Base-by-base conservation (phyloP, 2,329 filamentous ascomycete genomes). In the Cercospora canescens region DNA sequence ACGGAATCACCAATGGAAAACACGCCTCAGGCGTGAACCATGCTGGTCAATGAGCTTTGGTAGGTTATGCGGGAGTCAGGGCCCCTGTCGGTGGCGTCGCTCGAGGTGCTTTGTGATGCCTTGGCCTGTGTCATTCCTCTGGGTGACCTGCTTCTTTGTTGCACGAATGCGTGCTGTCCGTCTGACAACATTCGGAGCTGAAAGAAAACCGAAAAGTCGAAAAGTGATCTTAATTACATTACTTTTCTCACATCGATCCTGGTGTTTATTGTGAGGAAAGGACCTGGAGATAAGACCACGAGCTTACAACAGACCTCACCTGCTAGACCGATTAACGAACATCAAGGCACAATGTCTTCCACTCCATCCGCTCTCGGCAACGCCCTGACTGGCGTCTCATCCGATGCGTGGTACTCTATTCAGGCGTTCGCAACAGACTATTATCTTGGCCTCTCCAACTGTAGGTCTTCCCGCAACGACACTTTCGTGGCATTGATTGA, bases 341-440 rank as follows among this genome's bases (percentile, higher is more conserved):
- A 16, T 7, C 21, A 56, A 39, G 37, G 32, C 9, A 52, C 5
- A 1, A 56, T 56, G 52, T 56, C 52, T 35, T 34, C 34, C 1
- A n/a, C 57, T 32, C 35, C 58, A 41, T 57, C 21, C 26, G 11
- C 35, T 30, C n/a, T 63, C 34, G 64, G 60, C 16, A 45, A 26
- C 48, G 18, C 28, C 7, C 28, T 63, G 12, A 26, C 54, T 18
- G 64, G 60, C 12, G 16, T 66, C n/a, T 26, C 52, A 1, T 57
- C 64, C 4, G 41, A 56, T 21, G 57, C 64, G 12, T 66, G 64
- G 64, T 66, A 63, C 18, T 63, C 59, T 14, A 63, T 66, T 16
- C 64, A 66, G 35, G 56, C 58, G 28, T 63, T 60, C 34, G 60
- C 64, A n/a, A 41, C 41, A 3, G 64, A 66, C 35, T 66, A 66